Base-by-base conservation (phyloP, 164 flowering plant species). In the Paratinospora sagittata region DNA sequence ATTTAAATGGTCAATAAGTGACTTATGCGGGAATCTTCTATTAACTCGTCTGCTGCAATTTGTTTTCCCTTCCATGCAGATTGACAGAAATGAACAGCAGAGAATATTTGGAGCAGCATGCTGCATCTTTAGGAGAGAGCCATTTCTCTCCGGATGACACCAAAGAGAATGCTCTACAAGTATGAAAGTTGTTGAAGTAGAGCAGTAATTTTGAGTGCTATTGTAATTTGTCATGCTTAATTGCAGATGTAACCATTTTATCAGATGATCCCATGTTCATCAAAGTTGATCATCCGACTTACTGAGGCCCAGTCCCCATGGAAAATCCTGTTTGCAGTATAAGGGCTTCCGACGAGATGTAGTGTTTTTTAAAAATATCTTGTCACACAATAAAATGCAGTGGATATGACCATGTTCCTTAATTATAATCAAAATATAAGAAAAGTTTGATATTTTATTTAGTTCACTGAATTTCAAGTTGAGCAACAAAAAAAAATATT, bases 1-100 rank as follows among this genome's bases (percentile, higher is more conserved):
- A n/a, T n/a, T n/a, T n/a, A n/a, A n/a, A n/a, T n/a, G n/a, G n/a
- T n/a, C n/a, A n/a, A n/a, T n/a, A n/a, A n/a, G n/a, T n/a, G n/a
- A n/a, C n/a, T n/a, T n/a, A n/a, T n/a, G n/a, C n/a, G n/a, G n/a
- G n/a, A n/a, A n/a, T n/a, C n/a, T n/a, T n/a, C n/a, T n/a, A n/a
- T n/a, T n/a, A n/a, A 52, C 19, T 52, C 58, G 19, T 52, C 58
- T 16, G n/a, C 58, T 52, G 19, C 16, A 13, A 1, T 16, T 68
- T 49, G 7, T 23, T 49, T 27, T 36, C 24, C 37, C 24, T 21
- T n/a, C 11, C 16, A 27, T 76, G 81, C 88, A 94, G 98, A 82
- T 86, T 95, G 74, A 95, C 97, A 23, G 98, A 95, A 78, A 89
- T 95, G 88, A 92, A 90, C 70, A 92, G 98, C 85, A 87, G 73